A percentile compares a stretch with the other conserved stretches of the same genome.
These are phyloP conservation scores for Coccomyxa sp. DNA, from an alignment of 139 green algal genomes.

Conservation along the genomic window DNA sequence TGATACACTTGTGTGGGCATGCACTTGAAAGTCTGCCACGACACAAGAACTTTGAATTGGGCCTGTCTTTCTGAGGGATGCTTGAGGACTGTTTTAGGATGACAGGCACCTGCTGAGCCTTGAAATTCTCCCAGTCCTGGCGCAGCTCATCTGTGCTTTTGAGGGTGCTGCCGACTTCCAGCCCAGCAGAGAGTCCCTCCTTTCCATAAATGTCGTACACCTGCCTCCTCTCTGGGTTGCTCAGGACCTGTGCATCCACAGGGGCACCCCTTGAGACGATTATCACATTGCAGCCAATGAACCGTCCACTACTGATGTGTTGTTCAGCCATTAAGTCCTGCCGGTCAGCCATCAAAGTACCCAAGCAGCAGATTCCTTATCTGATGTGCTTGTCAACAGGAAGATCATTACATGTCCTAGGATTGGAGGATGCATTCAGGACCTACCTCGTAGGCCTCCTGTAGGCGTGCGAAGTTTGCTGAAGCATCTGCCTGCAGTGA, in stretches of 20 bases:
- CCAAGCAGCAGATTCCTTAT: no score
- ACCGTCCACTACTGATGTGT: no score
- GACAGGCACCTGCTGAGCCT: constrained; percentile 19
- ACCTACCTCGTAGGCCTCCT: constrained; percentile 48
- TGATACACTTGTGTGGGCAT: no score
- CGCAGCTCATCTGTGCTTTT: constrained; percentile 38
- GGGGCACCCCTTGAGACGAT: not conserved
- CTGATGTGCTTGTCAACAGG: no score
- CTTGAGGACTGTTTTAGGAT: no score
- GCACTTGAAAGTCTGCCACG: no score
- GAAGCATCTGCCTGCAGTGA: constrained; percentile 23
- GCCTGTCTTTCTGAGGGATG: no score
- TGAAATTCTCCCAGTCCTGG: constrained; percentile 35
- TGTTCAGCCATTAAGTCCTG: no score
- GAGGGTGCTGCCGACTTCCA: constrained; percentile 27
- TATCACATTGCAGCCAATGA: not conserved
- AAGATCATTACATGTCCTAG: not conserved
- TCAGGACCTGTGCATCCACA: constrained; percentile 31
- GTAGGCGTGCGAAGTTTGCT: constrained; percentile 30
- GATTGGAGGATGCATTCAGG: not conserved
- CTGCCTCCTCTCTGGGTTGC: constrained; percentile 31
- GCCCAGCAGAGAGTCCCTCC: constrained; percentile 36
- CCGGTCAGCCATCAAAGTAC: no score
- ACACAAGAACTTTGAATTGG: no score
- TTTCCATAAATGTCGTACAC: constrained; percentile 57